Evolutionary conservation across 805 yeast species (phyloP), one percentile per base, ranked within the genome.

Genomic region (Metschnikowia vanudenii): DNA sequence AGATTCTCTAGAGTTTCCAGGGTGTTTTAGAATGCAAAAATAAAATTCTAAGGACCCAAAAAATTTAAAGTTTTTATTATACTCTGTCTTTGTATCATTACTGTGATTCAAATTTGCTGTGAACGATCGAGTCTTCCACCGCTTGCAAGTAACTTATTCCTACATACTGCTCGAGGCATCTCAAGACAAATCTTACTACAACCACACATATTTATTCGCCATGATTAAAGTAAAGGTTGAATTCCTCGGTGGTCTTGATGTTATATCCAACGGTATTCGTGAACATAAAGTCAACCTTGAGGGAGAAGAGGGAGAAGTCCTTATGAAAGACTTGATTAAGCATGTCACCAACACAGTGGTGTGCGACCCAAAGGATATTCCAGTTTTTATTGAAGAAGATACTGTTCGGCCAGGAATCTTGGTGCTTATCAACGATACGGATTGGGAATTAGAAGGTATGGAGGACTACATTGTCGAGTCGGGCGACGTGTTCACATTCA

Each of bases 391-490:
- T 6, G 94, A 88, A 57, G 91, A 88, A 55, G 96, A 74, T 10
- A 78, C 84, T 1, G 82, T 89, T 12, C 80, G 98, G 41, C 96
- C 98, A 0, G 99, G 99, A 2, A 88, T 92, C 39, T 71, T 92
- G 50, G 96, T 94, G 9, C 74, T 92, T 46, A 85, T 92, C 51
- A 92, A 92, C 60, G 98, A 92, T 62, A 82, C 96, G 0, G 99
- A 92, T 68, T 92, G 98, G 98, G 99, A 92, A 60, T 67, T 92
- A 12, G 96, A 90, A 63, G 98, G 89, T 10, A 90, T 84, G 64
- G 90, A 88, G 56, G 85, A 80, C 9, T 90, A 90, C 59, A 80
- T 74, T n/a, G 63, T 94, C 13, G 85, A 88, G 63, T 68, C 77
- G 39, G 84, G 86, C 11, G 99, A 92, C 64, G 74, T 80, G 18